Evolutionary conservation across 2,329 filamentous ascomycete genomes (phyloP), one percentile per base, ranked within the genome.

Genomic region (Zymoseptoria tritici): DNA sequence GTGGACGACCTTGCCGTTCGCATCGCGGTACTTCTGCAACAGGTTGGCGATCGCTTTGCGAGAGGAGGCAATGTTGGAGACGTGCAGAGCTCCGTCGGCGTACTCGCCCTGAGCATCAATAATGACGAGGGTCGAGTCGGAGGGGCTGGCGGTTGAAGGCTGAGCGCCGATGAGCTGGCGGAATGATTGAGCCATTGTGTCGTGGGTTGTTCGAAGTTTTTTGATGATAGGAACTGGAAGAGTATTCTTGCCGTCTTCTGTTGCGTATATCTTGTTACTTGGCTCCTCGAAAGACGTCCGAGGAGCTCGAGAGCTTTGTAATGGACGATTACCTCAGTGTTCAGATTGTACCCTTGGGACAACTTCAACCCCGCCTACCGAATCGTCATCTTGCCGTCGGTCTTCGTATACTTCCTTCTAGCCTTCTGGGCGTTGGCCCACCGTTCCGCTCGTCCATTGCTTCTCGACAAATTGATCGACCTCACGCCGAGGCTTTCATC

Each of bases 71-170:
- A 85, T 78, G 61, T 86, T 79, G 49, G 77, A 74, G 36, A 85
- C 81, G 21, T 80, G 78, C 0, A 89, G 79, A 4, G 79, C 75
- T 53, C 86, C 86, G 2, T 77, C 73, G 9, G 81, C 81, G 63
- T 86, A 88, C 73, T 89, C 86, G 68, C 88, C 88, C 68, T 89
- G 86, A 1, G 86, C 86, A 69, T 89, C 85, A 68, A 88, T 85
- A 72, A 89, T 87, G 66, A 89, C 73, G 52, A 89, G 78, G 1
- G 81, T 80, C 63, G 81, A 84, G 73, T 88, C 84, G 51, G 73
- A 71, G 0, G 80, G 75, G 0, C 82, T 81, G 7, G 85, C 85
- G 0, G 80, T 82, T 13, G 82, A 83, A 22, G 80, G 79, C 9
- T 76, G 69, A 11, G 80, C 74, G 59, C 85, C 85, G 57, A 87